Evolutionary conservation across 495 filamentous ascomycete genomes (phyloP).

Genomic region (Daldinia childiae): DNA sequence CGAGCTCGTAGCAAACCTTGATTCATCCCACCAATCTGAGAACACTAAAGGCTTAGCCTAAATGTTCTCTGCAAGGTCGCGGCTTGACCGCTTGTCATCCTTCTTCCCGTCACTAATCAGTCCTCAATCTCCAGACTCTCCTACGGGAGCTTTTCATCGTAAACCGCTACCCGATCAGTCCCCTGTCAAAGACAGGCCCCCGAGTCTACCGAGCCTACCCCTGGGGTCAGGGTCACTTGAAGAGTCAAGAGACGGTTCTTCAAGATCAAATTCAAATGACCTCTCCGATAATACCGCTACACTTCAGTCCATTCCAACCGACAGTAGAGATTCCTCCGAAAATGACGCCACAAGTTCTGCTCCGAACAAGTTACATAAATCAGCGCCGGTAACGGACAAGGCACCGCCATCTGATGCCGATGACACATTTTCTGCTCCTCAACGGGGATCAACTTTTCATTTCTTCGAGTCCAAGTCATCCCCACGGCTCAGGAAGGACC

Average conservation of each 20-base stretch:
- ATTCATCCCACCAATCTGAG: conserved; percentile 3
- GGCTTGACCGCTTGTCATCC: conserved; percentile 43
- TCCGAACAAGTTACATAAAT: conserved; percentile 36
- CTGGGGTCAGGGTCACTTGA: conserved; percentile 6
- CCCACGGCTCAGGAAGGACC: conserved; percentile 42
- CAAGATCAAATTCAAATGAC: conserved; percentile 8
- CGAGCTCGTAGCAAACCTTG: conserved; percentile 15
- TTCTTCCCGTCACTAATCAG: conserved; percentile 47
- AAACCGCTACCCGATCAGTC: conserved; percentile 41
- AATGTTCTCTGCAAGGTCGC: conserved; percentile 38
- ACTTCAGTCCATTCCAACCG: conserved; percentile 4
- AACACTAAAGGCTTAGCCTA: conserved; percentile 19
- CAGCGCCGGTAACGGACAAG: conserved; percentile 24
- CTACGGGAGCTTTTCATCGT: conserved; percentile 31
- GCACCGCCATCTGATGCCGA: conserved; percentile 13
- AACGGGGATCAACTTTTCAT: conserved; percentile 33
- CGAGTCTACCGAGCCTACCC: conserved; percentile 32
- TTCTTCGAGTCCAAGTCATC: conserved; percentile 42
- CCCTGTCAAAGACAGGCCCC: conserved; percentile 26
- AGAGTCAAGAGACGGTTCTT: neutral
- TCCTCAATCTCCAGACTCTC: conserved; percentile 35
- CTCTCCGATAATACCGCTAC: conserved; percentile 13
- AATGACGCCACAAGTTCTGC: conserved; percentile 11
- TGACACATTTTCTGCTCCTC: conserved; percentile 25
- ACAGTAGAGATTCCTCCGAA: conserved; percentile 24